Conservation (phyloP, 176 grass and related monocot genomes). For the Poa pratensis region DNA sequence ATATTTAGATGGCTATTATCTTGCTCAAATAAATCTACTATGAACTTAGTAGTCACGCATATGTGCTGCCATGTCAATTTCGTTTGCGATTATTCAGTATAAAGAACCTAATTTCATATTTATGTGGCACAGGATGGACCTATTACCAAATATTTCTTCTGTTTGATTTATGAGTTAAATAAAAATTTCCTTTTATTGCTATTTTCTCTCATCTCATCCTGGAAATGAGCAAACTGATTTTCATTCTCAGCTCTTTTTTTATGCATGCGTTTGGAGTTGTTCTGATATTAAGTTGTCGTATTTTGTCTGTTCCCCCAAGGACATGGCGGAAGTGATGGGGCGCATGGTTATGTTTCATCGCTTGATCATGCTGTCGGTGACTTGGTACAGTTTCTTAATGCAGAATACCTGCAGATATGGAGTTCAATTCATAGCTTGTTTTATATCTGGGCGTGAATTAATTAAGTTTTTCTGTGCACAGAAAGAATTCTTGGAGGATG, state of each 20-base stretch:
- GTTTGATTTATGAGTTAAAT: background rate
- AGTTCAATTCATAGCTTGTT: conserved; percentile 11
- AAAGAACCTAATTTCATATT: conserved; percentile 13
- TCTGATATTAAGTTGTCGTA: conserved; percentile 34
- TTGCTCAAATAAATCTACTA: conserved; percentile 5
- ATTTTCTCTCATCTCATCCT: background rate
- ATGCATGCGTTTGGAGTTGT: background rate
- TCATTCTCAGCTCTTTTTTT: background rate
- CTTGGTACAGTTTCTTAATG: conserved; percentile 67
- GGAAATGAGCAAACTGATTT: conserved; percentile 3
- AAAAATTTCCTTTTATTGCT: background rate
- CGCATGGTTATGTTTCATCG: conserved; percentile 94
- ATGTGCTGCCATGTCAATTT: background rate
- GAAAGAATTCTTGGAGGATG: conserved; percentile 82
- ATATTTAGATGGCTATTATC: conserved; percentile 9
- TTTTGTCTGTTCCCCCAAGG: conserved; percentile 50
- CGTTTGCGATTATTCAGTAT: background rate
- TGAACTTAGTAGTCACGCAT: background rate
- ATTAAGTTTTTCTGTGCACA: conserved; percentile 34
- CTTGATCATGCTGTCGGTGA: conserved; percentile 87
- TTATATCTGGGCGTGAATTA: conserved; percentile 1
- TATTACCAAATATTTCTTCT: background rate
- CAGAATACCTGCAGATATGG: conserved; percentile 20
- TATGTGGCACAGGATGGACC: background rate
- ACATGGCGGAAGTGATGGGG: conserved; percentile 91